Base-by-base conservation (phyloP, 202 grass and related monocot species). In the Cymbopogon flexuosus region DNA sequence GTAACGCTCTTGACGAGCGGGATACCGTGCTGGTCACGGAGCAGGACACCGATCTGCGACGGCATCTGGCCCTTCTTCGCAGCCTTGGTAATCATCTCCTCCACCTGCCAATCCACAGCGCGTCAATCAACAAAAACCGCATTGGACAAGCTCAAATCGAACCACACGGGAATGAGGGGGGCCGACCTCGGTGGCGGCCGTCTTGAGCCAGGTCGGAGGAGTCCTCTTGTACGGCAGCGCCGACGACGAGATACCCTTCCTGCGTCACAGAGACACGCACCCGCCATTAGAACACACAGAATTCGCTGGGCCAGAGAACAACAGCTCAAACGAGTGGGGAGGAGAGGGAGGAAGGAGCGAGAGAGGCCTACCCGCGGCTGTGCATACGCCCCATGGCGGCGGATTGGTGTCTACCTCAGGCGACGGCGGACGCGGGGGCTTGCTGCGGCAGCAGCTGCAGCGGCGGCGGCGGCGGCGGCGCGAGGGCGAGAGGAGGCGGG, bases 301-400 rank as follows among this genome's bases (percentile, higher is more conserved):
- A 77, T 11, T 39, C 37, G 76, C 9, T 1, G n/a, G 27, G 0
- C 1, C 1, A 36, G 35, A 36, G 35, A 6, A 6, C 0, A 6
- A 36, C 0, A 36, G 14, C 12, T 18, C 58, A 24, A 18, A 24
- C 12, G 30, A 0, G 23, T 12, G 5, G 11, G 7, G 11, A 5
- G 5, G 2, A 0, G 6, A 0, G 46, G 5, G 2, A 10, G 3
- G 31, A 11, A 0, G 29, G 10, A 45, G 35, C 27, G 27, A 27
- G 7, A 10, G 30, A 45, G 29, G 8, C 0, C 41, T 88, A 91
- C 89, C 93, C 93, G 66, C 68, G 79, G 66, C 93, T 96, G 85
- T 96, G 90, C 93, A 96, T 96, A 33, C 93, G 93, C 72, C 93
- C 90, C 93, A 96, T 96, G 83, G 80, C 29, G 62, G 79, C 90